Base-by-base conservation (phyloP, 192 early-diverging fungal genomes). In the Linnemannia hyalina region DNA sequence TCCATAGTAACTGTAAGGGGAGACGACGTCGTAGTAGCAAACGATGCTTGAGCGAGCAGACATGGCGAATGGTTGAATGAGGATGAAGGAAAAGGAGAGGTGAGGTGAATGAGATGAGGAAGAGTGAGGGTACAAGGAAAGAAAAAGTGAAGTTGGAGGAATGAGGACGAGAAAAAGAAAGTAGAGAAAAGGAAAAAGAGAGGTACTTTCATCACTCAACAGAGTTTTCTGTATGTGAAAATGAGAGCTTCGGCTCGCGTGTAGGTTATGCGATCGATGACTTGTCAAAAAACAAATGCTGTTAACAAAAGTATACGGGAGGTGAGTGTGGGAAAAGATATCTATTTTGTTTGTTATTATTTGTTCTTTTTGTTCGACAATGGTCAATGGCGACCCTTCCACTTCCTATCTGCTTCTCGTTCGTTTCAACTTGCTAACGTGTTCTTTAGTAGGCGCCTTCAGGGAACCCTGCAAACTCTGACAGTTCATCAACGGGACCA, bases 391-490 rank as follows among this genome's bases (percentile, higher is more conserved):
- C 60, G 11, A 65, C 60, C 60, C 26, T 65, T 29, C n/a, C 10
- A 32, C 29, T 9, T 35, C 26, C 60, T 65, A 65, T 65, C 26
- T 65, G 23, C 44, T 68, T 38, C 18, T 74, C 42, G 7, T 29
- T 52, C 26, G 73, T 35, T n/a, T n/a, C 22, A 72, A 20, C 26
- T 29, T 4, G 75, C 10, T 6, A 23, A 20, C 32, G 20, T 5
- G 35, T 15, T 44, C 5, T 81, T 81, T 83, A 91, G 79, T 89
- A 91, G 41, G 90, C 85, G 68, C 88, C 90, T 41, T 92, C 90
- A 47, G 92, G 91, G 88, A 93, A 93, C 36, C 88, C 89, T 77
- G 88, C 90, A 81, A 89, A 93, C 55, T 93, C 91, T 29, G 89
- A 83, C 35, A 93, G 82, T 36, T 93, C 91, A 70, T 90, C 88